Conservation (phyloP, 192 early-diverging fungal genomes). For the Podila minutissima region DNA sequence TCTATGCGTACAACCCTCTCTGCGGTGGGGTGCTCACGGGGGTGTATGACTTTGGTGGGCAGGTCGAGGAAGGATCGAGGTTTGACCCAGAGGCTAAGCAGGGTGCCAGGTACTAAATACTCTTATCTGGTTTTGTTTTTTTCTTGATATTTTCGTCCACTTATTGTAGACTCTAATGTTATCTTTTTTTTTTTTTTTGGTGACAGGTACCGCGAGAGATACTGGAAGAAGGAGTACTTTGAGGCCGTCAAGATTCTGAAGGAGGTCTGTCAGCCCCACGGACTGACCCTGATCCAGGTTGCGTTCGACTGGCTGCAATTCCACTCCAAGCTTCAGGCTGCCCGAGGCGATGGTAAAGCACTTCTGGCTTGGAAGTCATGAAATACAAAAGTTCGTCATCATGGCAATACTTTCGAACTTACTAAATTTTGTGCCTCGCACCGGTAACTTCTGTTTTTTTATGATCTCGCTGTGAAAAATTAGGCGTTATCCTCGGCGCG, state of each 20-base stretch:
- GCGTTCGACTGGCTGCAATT: constrained; percentile 54
- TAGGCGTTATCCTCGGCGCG: constrained; percentile 46
- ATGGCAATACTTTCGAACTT: no score
- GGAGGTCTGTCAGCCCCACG: constrained; percentile 32
- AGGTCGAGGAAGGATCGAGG: constrained; percentile 46
- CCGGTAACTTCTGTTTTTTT: constrained; percentile 6
- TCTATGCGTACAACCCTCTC: constrained; percentile 75
- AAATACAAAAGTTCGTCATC: no score
- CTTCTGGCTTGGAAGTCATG: no score
- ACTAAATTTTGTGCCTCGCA: background rate
- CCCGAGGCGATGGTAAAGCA: constrained; percentile 35
- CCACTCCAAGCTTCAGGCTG: constrained; percentile 50
- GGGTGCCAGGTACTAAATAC: no score
- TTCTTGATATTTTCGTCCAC: no score
- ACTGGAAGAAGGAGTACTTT: constrained; percentile 63
- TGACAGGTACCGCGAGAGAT: constrained; percentile 54
- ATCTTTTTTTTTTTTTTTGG: background rate
- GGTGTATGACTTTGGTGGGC: constrained; percentile 13
- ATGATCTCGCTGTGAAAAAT: no score
- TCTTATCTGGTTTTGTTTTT: no score
- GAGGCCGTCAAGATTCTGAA: constrained; percentile 60
- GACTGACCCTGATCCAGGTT: constrained; percentile 40
- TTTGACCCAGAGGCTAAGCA: constrained; percentile 47
- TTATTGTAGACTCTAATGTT: no score
- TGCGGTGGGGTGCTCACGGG: constrained; percentile 60